These are phyloP conservation scores for Madurella mycetomatis DNA, from an alignment of 2,329 filamentous ascomycete species.

Conservation along the genomic window DNA sequence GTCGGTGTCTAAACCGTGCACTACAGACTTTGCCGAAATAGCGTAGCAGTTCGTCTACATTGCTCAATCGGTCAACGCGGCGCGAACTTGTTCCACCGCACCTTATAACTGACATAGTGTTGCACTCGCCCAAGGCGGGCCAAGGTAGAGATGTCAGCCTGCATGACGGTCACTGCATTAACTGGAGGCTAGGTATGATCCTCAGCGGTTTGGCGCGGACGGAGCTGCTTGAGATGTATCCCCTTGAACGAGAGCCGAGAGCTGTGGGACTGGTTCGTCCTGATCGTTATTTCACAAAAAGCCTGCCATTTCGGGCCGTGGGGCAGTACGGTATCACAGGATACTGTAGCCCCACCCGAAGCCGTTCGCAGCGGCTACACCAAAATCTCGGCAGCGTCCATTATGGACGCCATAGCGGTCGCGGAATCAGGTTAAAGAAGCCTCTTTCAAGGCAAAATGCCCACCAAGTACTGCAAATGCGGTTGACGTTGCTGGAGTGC, in stretches of 20 bases:
- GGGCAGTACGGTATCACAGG: too few species aligned
- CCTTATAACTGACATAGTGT: conserved; percentile 61
- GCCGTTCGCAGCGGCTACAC: too few species aligned
- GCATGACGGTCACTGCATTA: conserved; percentile 60
- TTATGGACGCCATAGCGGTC: too few species aligned
- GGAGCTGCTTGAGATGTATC: conserved; percentile 48
- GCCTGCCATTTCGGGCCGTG: too few species aligned
- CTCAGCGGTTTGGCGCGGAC: conserved; percentile 40
- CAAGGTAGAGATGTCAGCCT: conserved; percentile 59
- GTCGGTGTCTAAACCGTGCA: conserved; percentile 51
- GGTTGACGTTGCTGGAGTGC: too few species aligned
- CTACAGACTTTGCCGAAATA: conserved; percentile 50
- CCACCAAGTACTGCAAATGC: too few species aligned
- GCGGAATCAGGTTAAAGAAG: too few species aligned
- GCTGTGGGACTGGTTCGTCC: conserved; percentile 58
- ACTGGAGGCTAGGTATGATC: conserved; percentile 54
- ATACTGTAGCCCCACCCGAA: too few species aligned
- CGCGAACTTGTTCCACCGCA: conserved; percentile 54
- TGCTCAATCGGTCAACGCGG: conserved; percentile 58
- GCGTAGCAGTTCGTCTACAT: conserved; percentile 62
- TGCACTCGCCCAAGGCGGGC: conserved; percentile 62
- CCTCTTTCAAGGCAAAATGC: too few species aligned
- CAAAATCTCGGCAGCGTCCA: too few species aligned
- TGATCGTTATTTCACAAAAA: conserved; percentile 49
- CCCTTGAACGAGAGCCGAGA: conserved; percentile 47